A percentile compares a stretch with the other conserved stretches of the same genome.
Evolutionary conservation across 2,329 filamentous ascomycete species (phyloP).

Genomic region (Trichoderma koningiopsis): DNA sequence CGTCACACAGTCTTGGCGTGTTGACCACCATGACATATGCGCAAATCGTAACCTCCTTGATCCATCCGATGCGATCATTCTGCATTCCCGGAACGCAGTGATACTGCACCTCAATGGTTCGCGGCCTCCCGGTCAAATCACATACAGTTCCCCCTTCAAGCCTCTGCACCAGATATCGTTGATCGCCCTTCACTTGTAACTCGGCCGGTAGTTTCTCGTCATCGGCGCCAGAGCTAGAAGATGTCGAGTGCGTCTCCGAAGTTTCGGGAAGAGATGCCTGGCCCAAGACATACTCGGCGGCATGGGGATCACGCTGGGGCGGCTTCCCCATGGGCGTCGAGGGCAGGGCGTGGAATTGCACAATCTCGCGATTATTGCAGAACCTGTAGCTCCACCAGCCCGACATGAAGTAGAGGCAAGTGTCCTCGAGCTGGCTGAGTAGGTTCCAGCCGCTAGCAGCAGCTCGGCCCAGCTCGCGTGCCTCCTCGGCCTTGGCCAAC

Average conservation of each 20-base stretch:
- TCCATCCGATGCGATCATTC: conserved; percentile 80
- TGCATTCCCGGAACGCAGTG: conserved; percentile 75
- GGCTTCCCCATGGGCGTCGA: conserved; percentile 67
- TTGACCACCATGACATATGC: conserved; percentile 92
- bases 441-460: conserved; percentile 79
- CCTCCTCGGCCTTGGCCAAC: conserved; percentile 71
- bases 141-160: conserved; percentile 79
- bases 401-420: conserved; percentile 78
- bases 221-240: conserved; percentile 30
- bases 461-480: conserved; percentile 76
- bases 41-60: conserved; percentile 90
- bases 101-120: conserved; percentile 82
- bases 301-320: conserved; percentile 74
- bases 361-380: conserved; percentile 84
- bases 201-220: conserved; percentile 54
- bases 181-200: conserved; percentile 79
- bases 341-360: conserved; percentile 85
- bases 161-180: conserved; percentile 82
- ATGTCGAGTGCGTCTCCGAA: conserved; percentile 31
- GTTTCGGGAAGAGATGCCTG: conserved; percentile 44
- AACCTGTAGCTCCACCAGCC: conserved; percentile 98
- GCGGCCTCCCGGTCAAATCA: conserved; percentile 78
- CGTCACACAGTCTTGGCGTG: conserved; percentile 83
- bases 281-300: conserved; percentile 77
- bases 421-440: conserved; percentile 74